Evolutionary conservation across 2,329 filamentous ascomycete species (phyloP).

Genomic region (Cladorrhinum sp.): DNA sequence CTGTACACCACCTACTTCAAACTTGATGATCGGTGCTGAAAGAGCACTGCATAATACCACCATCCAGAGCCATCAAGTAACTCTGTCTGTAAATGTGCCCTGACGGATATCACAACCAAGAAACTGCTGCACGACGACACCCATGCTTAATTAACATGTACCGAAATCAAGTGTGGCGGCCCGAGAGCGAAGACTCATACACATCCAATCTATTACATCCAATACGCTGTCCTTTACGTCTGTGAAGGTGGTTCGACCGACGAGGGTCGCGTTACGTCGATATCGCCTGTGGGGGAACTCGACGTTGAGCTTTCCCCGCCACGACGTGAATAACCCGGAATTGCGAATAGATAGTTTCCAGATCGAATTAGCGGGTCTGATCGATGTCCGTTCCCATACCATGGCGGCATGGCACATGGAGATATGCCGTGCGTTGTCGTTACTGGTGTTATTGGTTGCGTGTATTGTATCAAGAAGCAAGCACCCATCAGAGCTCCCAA

Average conservation of each 20-base stretch:
- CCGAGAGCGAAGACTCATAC: constrained; percentile 1
- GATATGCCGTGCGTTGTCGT: constrained; percentile 1
- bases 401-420: not conserved
- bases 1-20: not conserved
- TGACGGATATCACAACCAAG: not conserved
- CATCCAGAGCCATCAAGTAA: not conserved
- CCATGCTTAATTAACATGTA: constrained; percentile 8
- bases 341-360: not conserved
- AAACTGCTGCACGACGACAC: not conserved
- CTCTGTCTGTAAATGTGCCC: not conserved
- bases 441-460: not conserved
- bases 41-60: not conserved
- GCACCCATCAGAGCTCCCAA: not conserved
- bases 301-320: constrained; percentile 3
- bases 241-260: not conserved
- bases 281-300: not conserved
- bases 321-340: constrained; percentile 1
- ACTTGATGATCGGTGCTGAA: not conserved
- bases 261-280: not conserved
- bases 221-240: not conserved
- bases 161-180: not conserved
- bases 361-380: constrained; percentile 11
- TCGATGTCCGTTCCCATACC: not conserved
- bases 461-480: not conserved
- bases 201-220: not conserved